Base-by-base conservation (phyloP, 768 basidiomycete species). In the Tylopilus intermedius region DNA sequence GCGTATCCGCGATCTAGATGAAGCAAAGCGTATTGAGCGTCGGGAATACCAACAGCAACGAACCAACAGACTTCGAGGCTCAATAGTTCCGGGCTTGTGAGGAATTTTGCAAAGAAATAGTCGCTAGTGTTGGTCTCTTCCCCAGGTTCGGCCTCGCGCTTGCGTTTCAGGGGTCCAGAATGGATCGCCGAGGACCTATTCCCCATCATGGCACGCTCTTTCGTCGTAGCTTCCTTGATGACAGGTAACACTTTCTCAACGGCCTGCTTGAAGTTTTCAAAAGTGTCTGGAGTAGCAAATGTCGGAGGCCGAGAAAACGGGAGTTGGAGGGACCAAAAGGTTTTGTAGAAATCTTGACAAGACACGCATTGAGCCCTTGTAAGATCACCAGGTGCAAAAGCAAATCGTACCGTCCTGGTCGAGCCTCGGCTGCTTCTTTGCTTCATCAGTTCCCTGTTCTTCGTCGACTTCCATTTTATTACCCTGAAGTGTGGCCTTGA, bases 31-130 rank as follows among this genome's bases (percentile, higher is more conserved):
- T 57, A 49, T 50, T 42, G 47, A 53, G 40, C 32, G 47, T 49
- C 47, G 32, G 30, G 32, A 10, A 47, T 30, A 30, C 46, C 27
- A 52, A 49, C 11, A 39, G 29, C 30, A 32, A 49, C 47, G 51
- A 50, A 58, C 51, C 37, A 27, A 61, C 76, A 46, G 47, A 92
- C 93, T 79, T 96, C 92, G 44, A 94, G 83, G 47, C 89, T 91
- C 14, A 94, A 74, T 21, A 96, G 73, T 50, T 93, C 90, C 0
- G 89, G 85, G 56, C 83, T 91, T 1, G 93, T 95, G 49, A 96
- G 72, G 70, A 92, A 94, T 69, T 94, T 96, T 35, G 93, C 90
- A 62, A 94, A 94, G 71, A 94, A 95, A 65, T 93, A 94, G 55
- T 93, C 86, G 45, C 74, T 80, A 4, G 54, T 67, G 18, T 73